These are phyloP conservation scores for Chlorella ohadii DNA, from an alignment of 139 green algal genomes.

Conservation along the genomic window DNA sequence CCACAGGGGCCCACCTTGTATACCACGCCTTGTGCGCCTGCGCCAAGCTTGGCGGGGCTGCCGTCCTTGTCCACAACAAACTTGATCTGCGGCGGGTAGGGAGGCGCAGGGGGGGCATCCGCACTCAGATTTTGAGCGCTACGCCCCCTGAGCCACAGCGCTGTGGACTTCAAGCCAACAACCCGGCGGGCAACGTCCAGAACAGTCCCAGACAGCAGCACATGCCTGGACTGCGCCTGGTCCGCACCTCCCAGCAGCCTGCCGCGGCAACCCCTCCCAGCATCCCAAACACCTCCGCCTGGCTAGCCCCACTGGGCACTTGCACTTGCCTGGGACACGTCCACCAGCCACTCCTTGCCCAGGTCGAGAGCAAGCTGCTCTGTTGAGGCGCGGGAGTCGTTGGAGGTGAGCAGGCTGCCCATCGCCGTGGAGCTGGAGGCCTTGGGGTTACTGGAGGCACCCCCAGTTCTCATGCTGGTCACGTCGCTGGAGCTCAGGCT, in stretches of 20 bases:
- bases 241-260: too few relatives aligned
- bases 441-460: neutral
- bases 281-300: too few relatives aligned
- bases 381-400: neutral
- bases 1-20: neutral
- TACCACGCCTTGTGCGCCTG: neutral
- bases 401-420: neutral
- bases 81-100: neutral
- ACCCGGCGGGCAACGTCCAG: too few relatives aligned
- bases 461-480: neutral
- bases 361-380: neutral
- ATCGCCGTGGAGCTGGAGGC: neutral
- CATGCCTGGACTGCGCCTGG: too few relatives aligned
- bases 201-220: too few relatives aligned
- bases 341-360: slow-evolving; percentile 15
- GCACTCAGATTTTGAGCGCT: too few relatives aligned
- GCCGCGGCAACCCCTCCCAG: too few relatives aligned
- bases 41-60: neutral
- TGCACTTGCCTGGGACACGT: neutral
- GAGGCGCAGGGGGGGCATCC: too few relatives aligned
- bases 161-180: too few relatives aligned
- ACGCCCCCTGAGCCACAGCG: too few relatives aligned
- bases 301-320: too few relatives aligned
- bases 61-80: neutral
- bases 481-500: neutral